Evolutionary conservation across 2,329 filamentous ascomycete species (phyloP), one percentile per base, ranked within the genome.

Genomic region (Trichoderma pleuroti): DNA sequence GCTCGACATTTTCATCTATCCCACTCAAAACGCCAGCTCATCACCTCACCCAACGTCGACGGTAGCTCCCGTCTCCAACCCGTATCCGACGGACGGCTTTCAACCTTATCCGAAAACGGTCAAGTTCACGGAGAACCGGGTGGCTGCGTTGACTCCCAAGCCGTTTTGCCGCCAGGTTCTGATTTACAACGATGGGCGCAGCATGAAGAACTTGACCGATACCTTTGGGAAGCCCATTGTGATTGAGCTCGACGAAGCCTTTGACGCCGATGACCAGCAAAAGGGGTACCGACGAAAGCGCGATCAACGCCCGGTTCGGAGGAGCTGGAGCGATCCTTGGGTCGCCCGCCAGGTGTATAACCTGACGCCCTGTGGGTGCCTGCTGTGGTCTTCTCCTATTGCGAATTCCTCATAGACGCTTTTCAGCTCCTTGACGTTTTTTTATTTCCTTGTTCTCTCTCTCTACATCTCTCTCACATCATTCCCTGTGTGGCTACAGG

Each of bases 1-100:
- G 3, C 80, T 89, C 6, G 86, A 89, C 65, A 77, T 88, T 4
- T 88, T 88, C 73, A 86, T 90, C 52, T 90, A 88, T 72, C 82
- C 86, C 1, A 79, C 80, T 28, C 85, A 88, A 73, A 87, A 86
- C 74, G 82, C 81, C 67, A 86, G 83, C 73, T 77, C 77, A 9
- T 59, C 69, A 9, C 69, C 73, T 21, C n/a, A 28, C 2, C 56
- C 66, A 10, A 68, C 56, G 18, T 34, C 66, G 7, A 72, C 76
- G 18, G 57, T 74, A 8, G 70, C 70, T 8, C 60, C 72, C 14
- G 63, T 11, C 16, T 56, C 74, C 2, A 62, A 71, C 0, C 68
- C 72, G 9, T 73, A 72, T 1, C 60, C 68, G 1, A 72, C 72
- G 1, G 70, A 73, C 1, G 75, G 75, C 1, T 76, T 77, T 1